Evolutionary conservation across 2,329 filamentous ascomycete genomes (phyloP).

Genomic region (Penicillium sp.): DNA sequence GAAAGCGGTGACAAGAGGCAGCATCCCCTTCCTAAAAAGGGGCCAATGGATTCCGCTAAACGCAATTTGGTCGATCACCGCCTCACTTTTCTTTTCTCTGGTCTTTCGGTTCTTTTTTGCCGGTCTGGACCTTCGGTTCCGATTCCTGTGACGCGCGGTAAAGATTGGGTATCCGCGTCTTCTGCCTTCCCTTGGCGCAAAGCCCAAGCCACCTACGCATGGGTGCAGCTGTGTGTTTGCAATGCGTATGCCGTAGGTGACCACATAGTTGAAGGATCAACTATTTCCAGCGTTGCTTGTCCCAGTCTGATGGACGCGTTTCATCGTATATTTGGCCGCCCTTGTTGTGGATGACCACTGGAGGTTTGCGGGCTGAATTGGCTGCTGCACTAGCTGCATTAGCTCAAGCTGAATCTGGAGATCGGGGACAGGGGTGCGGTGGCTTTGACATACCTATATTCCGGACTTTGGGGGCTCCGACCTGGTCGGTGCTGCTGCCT

Average conservation of each 20-base stretch:
- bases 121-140: background rate
- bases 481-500: constrained; percentile 30
- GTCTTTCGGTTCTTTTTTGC: background rate
- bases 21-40: constrained; percentile 5
- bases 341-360: constrained; percentile 36
- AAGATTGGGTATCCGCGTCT: constrained; percentile 6
- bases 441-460: constrained; percentile 31
- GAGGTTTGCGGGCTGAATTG: constrained; percentile 34
- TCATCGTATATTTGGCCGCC: constrained; percentile 38
- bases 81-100: constrained; percentile 14
- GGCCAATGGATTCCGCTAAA: background rate
- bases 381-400: constrained; percentile 22
- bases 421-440: constrained; percentile 15
- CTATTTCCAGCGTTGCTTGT: constrained; percentile 41
- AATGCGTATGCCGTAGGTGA: background rate
- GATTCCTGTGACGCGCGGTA: constrained; percentile 16
- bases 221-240: background rate
- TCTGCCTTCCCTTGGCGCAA: background rate
- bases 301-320: constrained; percentile 38
- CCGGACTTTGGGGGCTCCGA: constrained; percentile 30
- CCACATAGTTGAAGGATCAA: background rate
- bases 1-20: constrained; percentile 14
- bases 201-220: background rate
- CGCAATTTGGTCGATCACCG: constrained; percentile 11
- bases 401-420: constrained; percentile 25